Evolutionary conservation across 176 grass and related monocot genomes (phyloP).

Genomic region (Saccharum officinarum): DNA sequence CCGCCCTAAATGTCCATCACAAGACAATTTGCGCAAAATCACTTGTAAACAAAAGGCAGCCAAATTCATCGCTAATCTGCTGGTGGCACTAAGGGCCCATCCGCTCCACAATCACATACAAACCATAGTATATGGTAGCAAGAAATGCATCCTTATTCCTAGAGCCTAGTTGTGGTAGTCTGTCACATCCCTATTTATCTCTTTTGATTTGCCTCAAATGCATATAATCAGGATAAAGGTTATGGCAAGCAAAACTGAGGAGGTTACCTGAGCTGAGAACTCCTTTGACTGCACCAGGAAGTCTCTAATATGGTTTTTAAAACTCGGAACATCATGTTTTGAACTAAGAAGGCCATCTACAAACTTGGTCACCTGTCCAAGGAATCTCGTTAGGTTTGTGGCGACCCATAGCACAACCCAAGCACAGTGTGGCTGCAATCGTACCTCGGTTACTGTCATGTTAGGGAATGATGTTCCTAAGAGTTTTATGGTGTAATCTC

Average conservation of each 20-base stretch:
- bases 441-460: slow-evolving; percentile 81
- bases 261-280: slow-evolving; percentile 88
- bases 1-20: neutral
- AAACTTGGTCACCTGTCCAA: slow-evolving; percentile 83
- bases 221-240: neutral
- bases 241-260: neutral
- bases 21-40: neutral
- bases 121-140: neutral
- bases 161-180: neutral
- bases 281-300: slow-evolving; percentile 99
- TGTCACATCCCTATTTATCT: neutral
- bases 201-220: neutral
- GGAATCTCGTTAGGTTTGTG: slow-evolving; percentile 2
- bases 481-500: slow-evolving; percentile 96
- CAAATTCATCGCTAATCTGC: neutral
- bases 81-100: neutral
- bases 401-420: neutral
- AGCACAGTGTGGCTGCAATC: neutral
- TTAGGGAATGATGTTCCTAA: slow-evolving; percentile 98
- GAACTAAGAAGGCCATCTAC: slow-evolving; percentile 87
- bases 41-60: neutral
- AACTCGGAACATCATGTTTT: slow-evolving; percentile 82
- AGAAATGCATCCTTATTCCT: neutral
- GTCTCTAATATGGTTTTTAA: slow-evolving; percentile 96
- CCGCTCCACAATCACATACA: neutral